A percentile compares a stretch with the other conserved stretches of the same genome.
Evolutionary conservation across 306 rosid genomes (phyloP).

Genomic region (Acmispon strigosus): DNA sequence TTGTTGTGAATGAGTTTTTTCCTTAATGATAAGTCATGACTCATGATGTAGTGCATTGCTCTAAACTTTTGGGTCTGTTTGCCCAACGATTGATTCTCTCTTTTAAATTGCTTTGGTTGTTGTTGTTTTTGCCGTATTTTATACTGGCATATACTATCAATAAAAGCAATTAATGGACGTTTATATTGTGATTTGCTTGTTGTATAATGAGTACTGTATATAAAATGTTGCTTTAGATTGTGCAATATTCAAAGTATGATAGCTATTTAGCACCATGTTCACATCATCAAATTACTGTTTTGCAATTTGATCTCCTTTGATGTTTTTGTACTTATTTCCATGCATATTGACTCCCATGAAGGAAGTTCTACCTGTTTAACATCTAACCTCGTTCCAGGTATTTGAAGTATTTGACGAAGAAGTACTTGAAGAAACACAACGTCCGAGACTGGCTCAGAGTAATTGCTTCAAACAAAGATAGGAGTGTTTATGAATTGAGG

Average conservation of each 20-base stretch:
- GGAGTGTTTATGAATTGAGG: conserved; percentile 37
- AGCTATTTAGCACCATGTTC: background rate
- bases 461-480: conserved; percentile 44
- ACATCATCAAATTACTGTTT: background rate
- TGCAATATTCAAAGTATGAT: background rate
- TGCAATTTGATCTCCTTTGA: background rate
- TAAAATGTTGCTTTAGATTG: background rate
- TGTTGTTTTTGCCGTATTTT: background rate
- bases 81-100: too few species aligned
- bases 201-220: background rate
- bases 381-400: conserved; percentile 14
- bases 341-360: background rate
- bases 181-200: background rate
- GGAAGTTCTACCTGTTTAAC: background rate
- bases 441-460: conserved; percentile 53
- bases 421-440: conserved; percentile 47
- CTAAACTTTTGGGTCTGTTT: background rate
- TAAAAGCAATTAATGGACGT: background rate
- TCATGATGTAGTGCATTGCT: background rate
- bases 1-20: too few species aligned
- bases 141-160: too few species aligned
- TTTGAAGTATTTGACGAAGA: conserved; percentile 44
- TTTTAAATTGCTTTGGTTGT: background rate
- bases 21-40: too few species aligned
- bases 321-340: background rate